phyloP scores from a whole-genome alignment of 2,329 filamentous ascomycete species.

The Cladosporium phlei region DNA sequence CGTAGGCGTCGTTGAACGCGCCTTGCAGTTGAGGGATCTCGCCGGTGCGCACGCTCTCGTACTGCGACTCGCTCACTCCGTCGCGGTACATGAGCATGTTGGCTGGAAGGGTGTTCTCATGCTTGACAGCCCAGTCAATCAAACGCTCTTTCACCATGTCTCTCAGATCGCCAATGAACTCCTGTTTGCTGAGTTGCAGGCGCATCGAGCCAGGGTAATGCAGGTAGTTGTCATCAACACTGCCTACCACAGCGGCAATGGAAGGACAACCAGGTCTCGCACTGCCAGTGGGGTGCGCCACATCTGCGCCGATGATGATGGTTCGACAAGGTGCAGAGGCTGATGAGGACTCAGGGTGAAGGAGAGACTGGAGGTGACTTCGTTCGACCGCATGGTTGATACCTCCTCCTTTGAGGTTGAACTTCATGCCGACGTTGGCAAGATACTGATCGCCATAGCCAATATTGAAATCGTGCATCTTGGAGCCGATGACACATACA shows the following conservation, averaged over 20 bases:
- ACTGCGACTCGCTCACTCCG: slow-evolving; percentile 35
- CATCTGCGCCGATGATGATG: slow-evolving; percentile 41
- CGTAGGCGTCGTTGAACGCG: slow-evolving; percentile 9
- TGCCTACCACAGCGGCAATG: slow-evolving; percentile 40
- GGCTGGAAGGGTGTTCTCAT: slow-evolving; percentile 11
- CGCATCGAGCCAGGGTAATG: slow-evolving; percentile 36
- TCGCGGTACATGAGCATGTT: slow-evolving; percentile 34
- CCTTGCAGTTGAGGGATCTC: slow-evolving; percentile 26
- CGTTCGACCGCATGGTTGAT: slow-evolving; percentile 14
- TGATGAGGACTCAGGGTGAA: not conserved
- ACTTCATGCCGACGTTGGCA: slow-evolving; percentile 18
- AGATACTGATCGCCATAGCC: too few relatives aligned
- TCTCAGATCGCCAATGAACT: slow-evolving; percentile 26
- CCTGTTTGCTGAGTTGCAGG: slow-evolving; percentile 27
- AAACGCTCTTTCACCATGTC: slow-evolving; percentile 30
- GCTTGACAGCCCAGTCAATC: slow-evolving; percentile 15
- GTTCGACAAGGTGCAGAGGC: not conserved
- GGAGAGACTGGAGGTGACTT: not conserved
- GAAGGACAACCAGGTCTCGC: slow-evolving; percentile 33
- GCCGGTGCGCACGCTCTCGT: slow-evolving; percentile 20
- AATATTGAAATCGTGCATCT: too few relatives aligned
- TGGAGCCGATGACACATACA: slow-evolving; percentile 5
- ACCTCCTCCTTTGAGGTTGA: slow-evolving; percentile 17
- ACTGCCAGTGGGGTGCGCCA: slow-evolving; percentile 36
- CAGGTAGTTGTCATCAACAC: slow-evolving; percentile 28